Evolutionary conservation across 2,329 filamentous ascomycete species (phyloP).

Genomic region (Fonsecaea pedrosoi): DNA sequence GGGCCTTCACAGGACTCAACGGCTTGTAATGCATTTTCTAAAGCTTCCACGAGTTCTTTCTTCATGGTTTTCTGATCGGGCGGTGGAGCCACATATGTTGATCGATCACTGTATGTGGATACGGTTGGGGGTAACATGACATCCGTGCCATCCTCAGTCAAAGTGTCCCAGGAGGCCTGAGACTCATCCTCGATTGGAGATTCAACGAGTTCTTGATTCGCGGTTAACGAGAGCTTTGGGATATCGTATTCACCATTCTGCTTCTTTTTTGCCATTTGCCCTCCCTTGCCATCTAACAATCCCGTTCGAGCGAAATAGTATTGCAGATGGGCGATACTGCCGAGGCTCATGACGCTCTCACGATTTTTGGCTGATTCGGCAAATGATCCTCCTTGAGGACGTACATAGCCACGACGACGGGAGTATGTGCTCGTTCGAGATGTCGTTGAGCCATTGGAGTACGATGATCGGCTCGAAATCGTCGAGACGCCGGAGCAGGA

Average conservation of each 20-base stretch:
- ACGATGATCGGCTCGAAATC: conserved; percentile 53
- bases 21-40: conserved; percentile 72
- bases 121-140: conserved; percentile 95
- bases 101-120: conserved; percentile 89
- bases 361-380: conserved; percentile 86
- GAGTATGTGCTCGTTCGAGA: conserved; percentile 51
- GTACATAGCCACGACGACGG: conserved; percentile 78
- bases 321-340: conserved; percentile 95
- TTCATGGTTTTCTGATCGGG: conserved; percentile 83
- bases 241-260: conserved; percentile 54
- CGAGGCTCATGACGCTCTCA: conserved; percentile 94
- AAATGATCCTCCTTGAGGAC: conserved; percentile 86
- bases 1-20: conserved; percentile 55
- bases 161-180: conserved; percentile 47
- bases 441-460: conserved; percentile 52
- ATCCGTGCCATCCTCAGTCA: conserved; percentile 70
- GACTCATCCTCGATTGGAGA: conserved; percentile 63
- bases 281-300: conserved; percentile 90
- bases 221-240: conserved; percentile 49
- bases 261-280: conserved; percentile 75
- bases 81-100: conserved; percentile 80
- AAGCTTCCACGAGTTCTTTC: conserved; percentile 68
- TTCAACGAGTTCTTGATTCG: conserved; percentile 49
- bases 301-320: conserved; percentile 98
- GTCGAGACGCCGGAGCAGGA: conserved; percentile 56